These are phyloP conservation scores for Aspergillus olivimuriae DNA, from an alignment of 495 filamentous ascomycete species.

Conservation along the genomic window DNA sequence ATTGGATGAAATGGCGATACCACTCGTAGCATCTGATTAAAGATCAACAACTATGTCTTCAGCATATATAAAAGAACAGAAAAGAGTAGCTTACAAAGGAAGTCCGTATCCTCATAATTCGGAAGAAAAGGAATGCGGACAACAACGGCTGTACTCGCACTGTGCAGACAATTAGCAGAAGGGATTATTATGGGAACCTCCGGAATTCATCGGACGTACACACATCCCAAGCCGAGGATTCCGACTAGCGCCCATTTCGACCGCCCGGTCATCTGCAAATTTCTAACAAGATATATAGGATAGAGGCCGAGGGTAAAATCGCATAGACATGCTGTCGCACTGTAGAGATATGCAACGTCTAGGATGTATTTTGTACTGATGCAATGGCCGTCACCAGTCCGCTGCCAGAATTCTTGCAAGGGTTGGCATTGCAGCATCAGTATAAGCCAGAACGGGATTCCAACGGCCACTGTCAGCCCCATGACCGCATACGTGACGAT, in stretches of 20 bases:
- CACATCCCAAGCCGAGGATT: slow-evolving; percentile 1
- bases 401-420: slow-evolving; percentile 1
- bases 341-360: slow-evolving; percentile 1
- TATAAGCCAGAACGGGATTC: slow-evolving; percentile 3
- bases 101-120: not conserved
- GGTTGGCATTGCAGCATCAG: slow-evolving; percentile 2
- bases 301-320: slow-evolving; percentile 1
- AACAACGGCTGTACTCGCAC: slow-evolving; percentile 1
- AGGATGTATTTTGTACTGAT: not conserved
- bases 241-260: not conserved
- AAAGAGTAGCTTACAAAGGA: not conserved
- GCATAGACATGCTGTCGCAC: slow-evolving; percentile 1
- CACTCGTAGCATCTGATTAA: not conserved
- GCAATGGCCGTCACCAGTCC: not conserved
- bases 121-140: slow-evolving; percentile 1
- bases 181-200: not conserved
- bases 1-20: slow-evolving; percentile 1
- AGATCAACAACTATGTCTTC: not conserved
- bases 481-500: not conserved
- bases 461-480: slow-evolving; percentile 1
- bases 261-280: not conserved
- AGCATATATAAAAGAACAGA: not conserved
- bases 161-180: not conserved
- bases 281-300: slow-evolving; percentile 2
- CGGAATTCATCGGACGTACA: not conserved